phyloP scores from a whole-genome alignment of 2,329 filamentous ascomycete species.

The Tolypocladium inflatum region DNA sequence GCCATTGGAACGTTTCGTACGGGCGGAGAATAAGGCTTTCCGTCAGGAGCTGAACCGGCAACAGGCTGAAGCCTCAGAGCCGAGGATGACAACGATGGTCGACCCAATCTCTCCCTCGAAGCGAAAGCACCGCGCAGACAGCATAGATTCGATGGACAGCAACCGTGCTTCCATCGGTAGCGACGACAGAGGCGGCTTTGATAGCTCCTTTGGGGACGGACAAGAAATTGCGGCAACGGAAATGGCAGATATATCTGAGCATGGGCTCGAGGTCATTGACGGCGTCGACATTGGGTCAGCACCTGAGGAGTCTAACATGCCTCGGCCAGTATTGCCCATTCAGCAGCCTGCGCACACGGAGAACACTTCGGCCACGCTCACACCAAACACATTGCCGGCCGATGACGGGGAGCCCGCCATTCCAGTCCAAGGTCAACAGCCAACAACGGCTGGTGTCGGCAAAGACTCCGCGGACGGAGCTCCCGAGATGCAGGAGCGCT shows the following conservation, averaged over 20 bases:
- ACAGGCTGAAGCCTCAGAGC: constrained; percentile 11
- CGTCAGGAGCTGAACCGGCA: constrained; percentile 37
- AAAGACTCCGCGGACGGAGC: constrained; percentile 8
- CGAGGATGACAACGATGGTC: constrained; percentile 11
- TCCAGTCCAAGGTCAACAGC: not conserved
- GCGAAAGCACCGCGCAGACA: constrained; percentile 35
- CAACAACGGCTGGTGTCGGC: not conserved
- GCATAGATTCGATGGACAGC: constrained; percentile 35
- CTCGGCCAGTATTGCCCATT: constrained; percentile 4
- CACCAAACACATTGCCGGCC: constrained; percentile 13
- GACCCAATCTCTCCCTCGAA: constrained; percentile 36
- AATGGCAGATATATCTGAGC: constrained; percentile 12
- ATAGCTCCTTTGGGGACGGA: constrained; percentile 19
- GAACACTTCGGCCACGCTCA: constrained; percentile 14
- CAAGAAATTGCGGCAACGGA: constrained; percentile 14
- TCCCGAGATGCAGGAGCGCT: constrained; percentile 37
- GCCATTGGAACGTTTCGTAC: constrained; percentile 34
- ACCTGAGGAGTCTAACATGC: constrained; percentile 7
- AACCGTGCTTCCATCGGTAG: constrained; percentile 35
- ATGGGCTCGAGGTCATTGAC: constrained; percentile 3
- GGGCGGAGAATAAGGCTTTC: constrained; percentile 42
- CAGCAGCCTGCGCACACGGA: constrained; percentile 9
- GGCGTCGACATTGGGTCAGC: not conserved
- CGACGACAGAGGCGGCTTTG: constrained; percentile 22
- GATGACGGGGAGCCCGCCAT: constrained; percentile 8